Conservation (phyloP, 2,329 filamentous ascomycete genomes). For the Leptographium flavum region DNA sequence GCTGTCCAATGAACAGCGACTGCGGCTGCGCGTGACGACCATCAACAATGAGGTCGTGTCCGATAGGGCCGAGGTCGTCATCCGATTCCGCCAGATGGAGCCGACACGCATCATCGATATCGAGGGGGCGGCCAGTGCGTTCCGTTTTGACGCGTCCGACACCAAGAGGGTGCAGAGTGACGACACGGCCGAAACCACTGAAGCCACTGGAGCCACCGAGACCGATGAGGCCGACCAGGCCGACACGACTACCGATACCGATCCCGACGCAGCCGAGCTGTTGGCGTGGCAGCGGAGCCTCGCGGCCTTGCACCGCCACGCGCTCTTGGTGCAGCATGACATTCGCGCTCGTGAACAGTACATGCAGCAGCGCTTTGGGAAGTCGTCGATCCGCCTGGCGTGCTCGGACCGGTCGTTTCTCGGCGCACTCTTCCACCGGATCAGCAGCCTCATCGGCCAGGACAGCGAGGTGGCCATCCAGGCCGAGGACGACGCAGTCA, state of each 20-base stretch:
- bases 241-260: not conserved
- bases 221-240: too few species aligned
- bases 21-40: constrained; percentile 28
- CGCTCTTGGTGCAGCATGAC: constrained; percentile 6
- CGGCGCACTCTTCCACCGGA: constrained; percentile 18
- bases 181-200: too few species aligned
- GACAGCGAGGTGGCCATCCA: not conserved
- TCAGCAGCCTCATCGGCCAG: not conserved
- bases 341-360: constrained; percentile 7
- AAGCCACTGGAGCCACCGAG: too few species aligned
- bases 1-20: constrained; percentile 26
- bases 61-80: constrained; percentile 15
- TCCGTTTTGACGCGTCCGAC: constrained; percentile 11
- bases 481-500: not conserved
- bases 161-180: too few species aligned
- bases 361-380: constrained; percentile 7
- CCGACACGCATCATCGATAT: constrained; percentile 28
- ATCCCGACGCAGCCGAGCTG: constrained; percentile 8
- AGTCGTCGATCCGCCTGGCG: not conserved
- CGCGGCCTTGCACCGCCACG: constrained; percentile 3
- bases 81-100: constrained; percentile 30
- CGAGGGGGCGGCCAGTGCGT: constrained; percentile 23
- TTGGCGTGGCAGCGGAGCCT: constrained; percentile 8
- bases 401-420: constrained; percentile 20
- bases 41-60: constrained; percentile 25